Evolutionary conservation across 2,329 filamentous ascomycete species (phyloP), one percentile per base, ranked within the genome.

Genomic region (Lachnellula subtilissima): DNA sequence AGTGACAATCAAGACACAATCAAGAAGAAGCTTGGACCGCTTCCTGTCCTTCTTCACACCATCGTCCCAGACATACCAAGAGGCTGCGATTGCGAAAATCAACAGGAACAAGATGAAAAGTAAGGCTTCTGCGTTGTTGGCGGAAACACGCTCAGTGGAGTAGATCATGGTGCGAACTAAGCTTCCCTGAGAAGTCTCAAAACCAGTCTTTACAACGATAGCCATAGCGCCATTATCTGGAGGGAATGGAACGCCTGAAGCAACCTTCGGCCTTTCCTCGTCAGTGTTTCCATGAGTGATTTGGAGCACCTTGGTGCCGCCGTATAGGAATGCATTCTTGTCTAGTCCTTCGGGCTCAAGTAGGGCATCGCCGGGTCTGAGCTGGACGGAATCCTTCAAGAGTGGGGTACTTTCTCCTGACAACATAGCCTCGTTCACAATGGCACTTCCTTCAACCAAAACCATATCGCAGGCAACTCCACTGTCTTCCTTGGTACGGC

Each of bases 111-210:
- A 81, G 64, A 99, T 99, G 77, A 99, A 99, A 59, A 96, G 81
- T n/a, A 99, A 77, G 1, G 94, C 94, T 74, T 99, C 94, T 46
- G 87, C 86, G 69, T 99, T 97, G 76, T 97, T 97, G 65, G 94
- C 94, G n/a, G 93, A 97, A 23, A 99, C 93, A 63, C 93, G 91
- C 74, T 99, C 94, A 1, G 94, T 99, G 1, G 95, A 97, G 77
- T 96, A 99, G 69, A 99, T 99, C 94, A 99, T 99, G 64, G 94
- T 99, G 60, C 94, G 89, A 58, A 99, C 94, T 58, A 99, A 83
- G 73, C 91, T 97, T 61, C 94, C 94, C 75, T 99, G 95, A 55
- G 93, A 97, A 11, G 94, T 99, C 75, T 99, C 95, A 68, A 99
- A 99, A 12, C 94, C 94, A 53, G 94, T 99, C 82, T 97, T 97